Conservation (phyloP, 345 rosid genomes). For the Lepidium sativum region DNA sequence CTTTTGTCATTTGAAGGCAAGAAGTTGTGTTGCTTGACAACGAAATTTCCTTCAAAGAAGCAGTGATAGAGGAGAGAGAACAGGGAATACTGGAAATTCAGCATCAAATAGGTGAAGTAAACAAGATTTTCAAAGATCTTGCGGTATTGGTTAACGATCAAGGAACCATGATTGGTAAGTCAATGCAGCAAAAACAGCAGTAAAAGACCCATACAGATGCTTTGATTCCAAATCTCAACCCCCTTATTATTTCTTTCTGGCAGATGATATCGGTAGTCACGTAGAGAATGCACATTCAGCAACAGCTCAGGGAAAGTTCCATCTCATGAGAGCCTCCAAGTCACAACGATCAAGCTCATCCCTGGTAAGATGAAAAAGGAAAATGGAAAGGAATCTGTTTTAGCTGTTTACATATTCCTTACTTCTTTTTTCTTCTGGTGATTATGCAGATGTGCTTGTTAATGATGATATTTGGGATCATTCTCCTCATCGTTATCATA, state of each 20-base stretch:
- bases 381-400: background rate
- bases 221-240: background rate
- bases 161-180: conserved; percentile 71
- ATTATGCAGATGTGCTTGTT: conserved; percentile 75
- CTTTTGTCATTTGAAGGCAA: conserved; percentile 49
- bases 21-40: conserved; percentile 76
- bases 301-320: conserved; percentile 65
- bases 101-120: conserved; percentile 88
- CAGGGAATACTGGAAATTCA: conserved; percentile 85
- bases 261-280: conserved; percentile 83
- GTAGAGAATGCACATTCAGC: conserved; percentile 66
- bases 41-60: conserved; percentile 84
- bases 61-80: conserved; percentile 86
- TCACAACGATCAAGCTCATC: conserved; percentile 88
- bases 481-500: conserved; percentile 69
- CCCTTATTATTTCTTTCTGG: background rate
- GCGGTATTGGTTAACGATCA: conserved; percentile 86
- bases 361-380: conserved; percentile 39
- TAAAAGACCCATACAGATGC: background rate
- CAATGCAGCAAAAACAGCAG: conserved; percentile 44
- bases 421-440: background rate
- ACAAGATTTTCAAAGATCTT: conserved; percentile 86
- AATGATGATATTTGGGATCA: conserved; percentile 80
- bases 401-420: background rate
- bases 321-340: conserved; percentile 76